A percentile compares a stretch with the other conserved stretches of the same genome.
These are phyloP conservation scores for Starmerella floris DNA, from an alignment of 805 yeast species.

Conservation along the genomic window DNA sequence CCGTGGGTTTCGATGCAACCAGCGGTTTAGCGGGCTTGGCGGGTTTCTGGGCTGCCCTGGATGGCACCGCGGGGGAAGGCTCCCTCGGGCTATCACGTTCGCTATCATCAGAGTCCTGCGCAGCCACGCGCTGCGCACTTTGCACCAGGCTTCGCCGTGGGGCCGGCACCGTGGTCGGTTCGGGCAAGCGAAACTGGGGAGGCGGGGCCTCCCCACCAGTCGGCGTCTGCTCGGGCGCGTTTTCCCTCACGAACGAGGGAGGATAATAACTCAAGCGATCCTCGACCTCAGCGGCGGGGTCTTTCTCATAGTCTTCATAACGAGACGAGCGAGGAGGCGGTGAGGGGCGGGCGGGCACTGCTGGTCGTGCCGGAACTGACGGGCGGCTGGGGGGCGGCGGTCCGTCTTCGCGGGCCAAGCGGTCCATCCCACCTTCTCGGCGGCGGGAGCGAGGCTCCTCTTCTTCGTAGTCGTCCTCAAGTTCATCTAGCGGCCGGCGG, in stretches of 20 bases:
- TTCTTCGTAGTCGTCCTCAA: too few relatives aligned
- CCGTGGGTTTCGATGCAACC: background rate
- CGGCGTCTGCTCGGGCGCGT: background rate
- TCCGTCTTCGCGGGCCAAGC: too few relatives aligned
- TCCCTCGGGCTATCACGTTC: background rate
- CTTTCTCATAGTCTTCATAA: background rate
- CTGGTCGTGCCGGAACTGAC: background rate
- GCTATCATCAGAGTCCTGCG: background rate
- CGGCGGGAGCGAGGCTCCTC: too few relatives aligned
- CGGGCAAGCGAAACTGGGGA: slow-evolving; percentile 3
- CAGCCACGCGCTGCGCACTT: slow-evolving; percentile 13
- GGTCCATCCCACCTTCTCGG: too few relatives aligned
- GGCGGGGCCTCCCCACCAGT: background rate
- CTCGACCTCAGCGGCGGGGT: background rate
- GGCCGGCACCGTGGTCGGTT: slow-evolving; percentile 1
- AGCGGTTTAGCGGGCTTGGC: background rate
- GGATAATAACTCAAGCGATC: too few relatives aligned
- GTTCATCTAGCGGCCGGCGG: too few relatives aligned
- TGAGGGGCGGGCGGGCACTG: background rate
- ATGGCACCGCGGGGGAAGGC: background rate
- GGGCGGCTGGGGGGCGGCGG: background rate
- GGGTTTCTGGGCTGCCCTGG: background rate
- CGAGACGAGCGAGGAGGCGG: background rate
- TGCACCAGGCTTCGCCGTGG: slow-evolving; percentile 12
- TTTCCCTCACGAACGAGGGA: too few relatives aligned